phyloP scores from a whole-genome alignment of 1,284 basidiomycete species.

The Leucoagaricus sp. region DNA sequence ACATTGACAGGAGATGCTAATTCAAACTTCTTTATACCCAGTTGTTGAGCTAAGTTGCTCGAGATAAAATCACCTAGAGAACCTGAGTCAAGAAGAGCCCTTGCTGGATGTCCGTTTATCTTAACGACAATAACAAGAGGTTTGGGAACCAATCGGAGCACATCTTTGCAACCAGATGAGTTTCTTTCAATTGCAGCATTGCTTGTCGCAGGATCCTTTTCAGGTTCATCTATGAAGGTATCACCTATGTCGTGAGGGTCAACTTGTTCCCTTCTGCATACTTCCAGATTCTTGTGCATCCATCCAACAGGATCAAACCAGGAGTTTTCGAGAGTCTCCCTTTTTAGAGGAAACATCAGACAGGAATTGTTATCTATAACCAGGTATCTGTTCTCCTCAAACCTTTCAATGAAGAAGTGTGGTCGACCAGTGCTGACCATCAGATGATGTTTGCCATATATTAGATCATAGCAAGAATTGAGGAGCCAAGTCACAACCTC shows the following conservation, averaged over 20 bases:
- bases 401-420: neutral
- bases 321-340: neutral
- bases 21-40: conserved; percentile 25
- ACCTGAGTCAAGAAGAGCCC: conserved; percentile 8
- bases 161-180: conserved; percentile 1
- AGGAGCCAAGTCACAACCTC: neutral
- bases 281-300: neutral
- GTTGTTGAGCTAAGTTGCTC: conserved; percentile 7
- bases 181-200: conserved; percentile 8
- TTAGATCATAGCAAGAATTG: neutral
- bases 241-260: too few relatives aligned
- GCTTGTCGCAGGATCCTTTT: too few relatives aligned
- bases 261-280: neutral
- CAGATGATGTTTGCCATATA: neutral
- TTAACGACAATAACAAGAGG: conserved; percentile 31
- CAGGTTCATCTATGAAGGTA: too few relatives aligned
- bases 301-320: neutral
- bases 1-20: conserved; percentile 28
- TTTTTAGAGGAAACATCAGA: neutral
- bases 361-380: neutral
- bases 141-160: conserved; percentile 21
- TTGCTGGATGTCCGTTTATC: conserved; percentile 4
- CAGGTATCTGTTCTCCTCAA: neutral
- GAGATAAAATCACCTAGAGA: conserved; percentile 14
- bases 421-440: neutral